phyloP scores from a whole-genome alignment of 2,329 filamentous ascomycete species.

The Xylariaceae sp. region DNA sequence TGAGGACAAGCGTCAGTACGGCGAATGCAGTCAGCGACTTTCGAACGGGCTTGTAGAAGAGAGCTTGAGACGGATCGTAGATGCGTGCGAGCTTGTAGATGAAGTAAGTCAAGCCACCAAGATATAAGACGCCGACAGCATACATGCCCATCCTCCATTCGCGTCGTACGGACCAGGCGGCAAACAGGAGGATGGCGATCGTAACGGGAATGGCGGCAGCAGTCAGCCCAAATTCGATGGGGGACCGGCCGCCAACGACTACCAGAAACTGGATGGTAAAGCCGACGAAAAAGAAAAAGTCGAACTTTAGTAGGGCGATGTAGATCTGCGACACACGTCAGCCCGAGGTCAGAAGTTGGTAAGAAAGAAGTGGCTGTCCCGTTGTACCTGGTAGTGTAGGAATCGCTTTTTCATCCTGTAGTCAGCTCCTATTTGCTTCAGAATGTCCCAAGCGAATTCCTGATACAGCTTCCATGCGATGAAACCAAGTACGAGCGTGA shows the following conservation, averaged over 20 bases:
- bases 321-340: constrained; percentile 63
- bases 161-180: constrained; percentile 76
- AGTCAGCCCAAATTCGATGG: constrained; percentile 78
- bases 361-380: constrained; percentile 19
- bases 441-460: constrained; percentile 98
- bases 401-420: constrained; percentile 95
- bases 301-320: constrained; percentile 95
- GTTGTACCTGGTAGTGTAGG: constrained; percentile 81
- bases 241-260: constrained; percentile 65
- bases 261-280: constrained; percentile 98
- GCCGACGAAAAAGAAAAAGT: constrained; percentile 99
- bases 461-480: constrained; percentile 94
- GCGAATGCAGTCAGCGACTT: constrained; percentile 90
- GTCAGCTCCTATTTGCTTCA: constrained; percentile 98
- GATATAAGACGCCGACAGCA: constrained; percentile 74
- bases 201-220: constrained; percentile 87
- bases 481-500: constrained; percentile 66
- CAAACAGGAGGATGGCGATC: constrained; percentile 78
- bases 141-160: constrained; percentile 79
- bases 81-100: constrained; percentile 97
- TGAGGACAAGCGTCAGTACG: constrained; percentile 82
- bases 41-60: constrained; percentile 69
- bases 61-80: constrained; percentile 60
- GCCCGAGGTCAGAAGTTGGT: constrained; percentile 4
- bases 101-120: constrained; percentile 89